Percentiles rank a stretch among this genome's conserved stretches.
Evolutionary conservation across 805 yeast genomes (phyloP).

Genomic region (Metschnikowia santaceciliae): DNA sequence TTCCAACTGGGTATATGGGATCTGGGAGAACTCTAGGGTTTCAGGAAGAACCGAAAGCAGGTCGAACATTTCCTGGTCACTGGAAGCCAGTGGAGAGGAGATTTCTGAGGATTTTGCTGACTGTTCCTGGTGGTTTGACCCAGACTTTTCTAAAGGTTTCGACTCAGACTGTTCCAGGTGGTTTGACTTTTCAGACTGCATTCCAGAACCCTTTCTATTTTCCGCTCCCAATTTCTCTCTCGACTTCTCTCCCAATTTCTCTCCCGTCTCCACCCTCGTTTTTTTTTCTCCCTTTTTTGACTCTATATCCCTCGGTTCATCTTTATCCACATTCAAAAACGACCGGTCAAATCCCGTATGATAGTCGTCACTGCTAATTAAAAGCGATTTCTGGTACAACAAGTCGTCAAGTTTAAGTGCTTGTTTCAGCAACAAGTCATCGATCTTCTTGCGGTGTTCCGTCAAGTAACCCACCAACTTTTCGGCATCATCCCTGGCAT

Average conservation of each 20-base stretch:
- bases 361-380: slow-evolving; percentile 86
- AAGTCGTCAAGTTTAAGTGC: slow-evolving; percentile 62
- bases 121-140: too few relatives aligned
- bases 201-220: too few relatives aligned
- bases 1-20: slow-evolving; percentile 47
- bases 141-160: too few relatives aligned
- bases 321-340: slow-evolving; percentile 58
- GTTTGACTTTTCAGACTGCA: too few relatives aligned
- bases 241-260: too few relatives aligned
- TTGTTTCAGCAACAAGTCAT: slow-evolving; percentile 59
- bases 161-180: neutral
- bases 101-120: neutral
- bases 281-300: too few relatives aligned
- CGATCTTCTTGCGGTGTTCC: slow-evolving; percentile 69
- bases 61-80: slow-evolving; percentile 33
- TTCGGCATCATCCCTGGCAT: slow-evolving; percentile 38
- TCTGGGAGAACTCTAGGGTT: slow-evolving; percentile 61
- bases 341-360: slow-evolving; percentile 91
- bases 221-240: too few relatives aligned
- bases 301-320: slow-evolving; percentile 7
- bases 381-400: slow-evolving; percentile 62
- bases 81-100: neutral
- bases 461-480: slow-evolving; percentile 36
- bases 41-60: slow-evolving; percentile 56
- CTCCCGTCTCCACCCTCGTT: too few relatives aligned